Conservation (phyloP, 78 protist species). For the Creolimax fragrantissima region DNA sequence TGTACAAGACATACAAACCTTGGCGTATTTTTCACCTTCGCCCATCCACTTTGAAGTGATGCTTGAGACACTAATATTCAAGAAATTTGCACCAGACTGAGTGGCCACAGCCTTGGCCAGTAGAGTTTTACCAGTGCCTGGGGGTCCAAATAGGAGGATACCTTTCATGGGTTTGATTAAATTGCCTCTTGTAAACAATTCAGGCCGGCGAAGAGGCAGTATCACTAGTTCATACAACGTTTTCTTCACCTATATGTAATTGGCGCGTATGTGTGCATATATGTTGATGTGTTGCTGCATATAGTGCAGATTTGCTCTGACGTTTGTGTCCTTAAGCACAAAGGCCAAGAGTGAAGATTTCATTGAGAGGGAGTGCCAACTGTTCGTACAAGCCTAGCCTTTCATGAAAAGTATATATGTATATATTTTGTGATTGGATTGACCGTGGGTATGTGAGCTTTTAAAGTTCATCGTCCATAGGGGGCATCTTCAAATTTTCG, state of each 20-base stretch:
- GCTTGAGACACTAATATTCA: slow-evolving; percentile 45
- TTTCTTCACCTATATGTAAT: slow-evolving; percentile 70
- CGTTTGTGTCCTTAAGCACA: too few species aligned
- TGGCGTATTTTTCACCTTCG: slow-evolving; percentile 58
- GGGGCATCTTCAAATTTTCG: too few species aligned
- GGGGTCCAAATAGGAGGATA: slow-evolving; percentile 80
- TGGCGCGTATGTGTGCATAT: too few species aligned
- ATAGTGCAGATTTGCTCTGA: too few species aligned
- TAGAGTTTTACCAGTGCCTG: slow-evolving; percentile 86
- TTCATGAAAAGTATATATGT: too few species aligned
- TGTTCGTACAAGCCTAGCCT: too few species aligned
- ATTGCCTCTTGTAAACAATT: slow-evolving; percentile 40
- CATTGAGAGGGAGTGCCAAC: too few species aligned
- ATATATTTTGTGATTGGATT: too few species aligned
- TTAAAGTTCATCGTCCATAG: too few species aligned
- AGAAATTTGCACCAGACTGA: slow-evolving; percentile 66
- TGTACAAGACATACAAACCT: neutral
- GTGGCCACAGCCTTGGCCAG: slow-evolving; percentile 89
- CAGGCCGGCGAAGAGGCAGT: slow-evolving; percentile 64
- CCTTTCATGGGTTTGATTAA: slow-evolving; percentile 6
- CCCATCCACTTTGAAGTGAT: slow-evolving; percentile 76
- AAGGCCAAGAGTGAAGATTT: too few species aligned
- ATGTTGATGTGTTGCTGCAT: too few species aligned
- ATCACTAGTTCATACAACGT: slow-evolving; percentile 69
- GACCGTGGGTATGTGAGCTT: too few species aligned